Conservation (phyloP, 2,329 filamentous ascomycete genomes). For the Gnomoniopsis smithogilvyi region DNA sequence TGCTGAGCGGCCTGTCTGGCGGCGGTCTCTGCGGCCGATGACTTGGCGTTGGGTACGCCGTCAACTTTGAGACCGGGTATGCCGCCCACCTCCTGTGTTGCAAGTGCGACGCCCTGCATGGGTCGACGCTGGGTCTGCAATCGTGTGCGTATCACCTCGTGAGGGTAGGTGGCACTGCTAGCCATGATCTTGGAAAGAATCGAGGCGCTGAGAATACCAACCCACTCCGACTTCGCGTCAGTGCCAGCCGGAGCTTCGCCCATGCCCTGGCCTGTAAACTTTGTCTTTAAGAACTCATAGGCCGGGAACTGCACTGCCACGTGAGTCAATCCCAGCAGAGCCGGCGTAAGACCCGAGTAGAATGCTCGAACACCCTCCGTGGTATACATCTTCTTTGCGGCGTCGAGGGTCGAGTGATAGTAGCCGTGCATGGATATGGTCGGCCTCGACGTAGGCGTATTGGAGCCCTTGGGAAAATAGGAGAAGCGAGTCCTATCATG, state of each 20-base stretch:
- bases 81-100: conserved; percentile 44
- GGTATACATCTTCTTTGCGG: conserved; percentile 91
- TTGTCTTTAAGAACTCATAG: conserved; percentile 89
- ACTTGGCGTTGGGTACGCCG: conserved; percentile 24
- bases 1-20: conserved; percentile 19
- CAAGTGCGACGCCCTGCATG: conserved; percentile 49
- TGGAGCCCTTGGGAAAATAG: conserved; percentile 45
- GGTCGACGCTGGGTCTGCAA: conserved; percentile 89
- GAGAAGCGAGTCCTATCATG: conserved; percentile 45
- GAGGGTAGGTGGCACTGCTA: conserved; percentile 92
- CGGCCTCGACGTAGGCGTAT: conserved; percentile 53
- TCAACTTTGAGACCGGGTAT: conserved; percentile 33
- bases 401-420: conserved; percentile 85
- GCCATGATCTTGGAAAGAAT: conserved; percentile 93
- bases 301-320: conserved; percentile 96
- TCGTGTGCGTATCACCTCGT: conserved; percentile 91
- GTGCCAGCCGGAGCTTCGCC: conserved; percentile 60
- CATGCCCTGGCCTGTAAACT: conserved; percentile 87
- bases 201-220: conserved; percentile 82
- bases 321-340: conserved; percentile 86
- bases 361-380: conserved; percentile 87
- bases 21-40: conserved; percentile 28
- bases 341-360: conserved; percentile 91
- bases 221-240: conserved; percentile 64
- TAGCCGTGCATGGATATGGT: conserved; percentile 65